Conservation (phyloP, 1,284 basidiomycete genomes). For the Ganoderma multipileum region DNA sequence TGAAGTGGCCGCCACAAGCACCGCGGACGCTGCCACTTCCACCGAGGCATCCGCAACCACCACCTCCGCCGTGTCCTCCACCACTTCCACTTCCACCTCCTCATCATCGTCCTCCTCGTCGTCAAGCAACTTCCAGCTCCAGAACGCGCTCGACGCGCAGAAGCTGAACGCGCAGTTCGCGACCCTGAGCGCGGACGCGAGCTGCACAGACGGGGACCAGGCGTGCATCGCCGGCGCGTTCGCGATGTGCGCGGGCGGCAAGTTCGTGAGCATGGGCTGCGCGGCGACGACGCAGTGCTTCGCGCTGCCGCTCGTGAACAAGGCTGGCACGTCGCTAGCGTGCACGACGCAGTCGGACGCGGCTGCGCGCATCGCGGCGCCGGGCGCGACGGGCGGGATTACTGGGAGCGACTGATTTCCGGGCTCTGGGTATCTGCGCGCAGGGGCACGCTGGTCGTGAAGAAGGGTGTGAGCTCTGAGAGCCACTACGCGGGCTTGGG, state of each 20-base stretch:
- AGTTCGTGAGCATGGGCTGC: conserved; percentile 50
- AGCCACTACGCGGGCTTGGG: neutral
- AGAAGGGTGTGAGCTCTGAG: conserved; percentile 2
- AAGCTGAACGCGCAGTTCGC: conserved; percentile 55
- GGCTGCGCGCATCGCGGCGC: conserved; percentile 45
- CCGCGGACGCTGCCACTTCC: neutral
- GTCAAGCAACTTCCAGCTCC: conserved; percentile 39
- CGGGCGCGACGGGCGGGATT: conserved; percentile 51
- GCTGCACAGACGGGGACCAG: conserved; percentile 52
- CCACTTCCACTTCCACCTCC: conserved; percentile 31
- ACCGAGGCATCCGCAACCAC: conserved; percentile 2
- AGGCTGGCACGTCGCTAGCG: conserved; percentile 53
- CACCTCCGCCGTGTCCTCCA: conserved; percentile 28
- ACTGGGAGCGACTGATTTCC: conserved; percentile 29
- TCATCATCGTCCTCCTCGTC: conserved; percentile 13
- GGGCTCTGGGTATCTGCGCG: neutral
- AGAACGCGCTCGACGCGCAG: conserved; percentile 57
- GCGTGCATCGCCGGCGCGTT: conserved; percentile 52
- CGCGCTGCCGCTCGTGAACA: conserved; percentile 60
- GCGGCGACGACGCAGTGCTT: conserved; percentile 48
- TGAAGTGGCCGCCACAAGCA: conserved; percentile 22
- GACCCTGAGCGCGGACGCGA: conserved; percentile 43
- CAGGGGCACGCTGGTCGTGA: neutral
- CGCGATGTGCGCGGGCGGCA: conserved; percentile 46
- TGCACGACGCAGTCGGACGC: conserved; percentile 55